Evolutionary conservation across 495 filamentous ascomycete species (phyloP).

Genomic region (Neurospora pannonica): DNA sequence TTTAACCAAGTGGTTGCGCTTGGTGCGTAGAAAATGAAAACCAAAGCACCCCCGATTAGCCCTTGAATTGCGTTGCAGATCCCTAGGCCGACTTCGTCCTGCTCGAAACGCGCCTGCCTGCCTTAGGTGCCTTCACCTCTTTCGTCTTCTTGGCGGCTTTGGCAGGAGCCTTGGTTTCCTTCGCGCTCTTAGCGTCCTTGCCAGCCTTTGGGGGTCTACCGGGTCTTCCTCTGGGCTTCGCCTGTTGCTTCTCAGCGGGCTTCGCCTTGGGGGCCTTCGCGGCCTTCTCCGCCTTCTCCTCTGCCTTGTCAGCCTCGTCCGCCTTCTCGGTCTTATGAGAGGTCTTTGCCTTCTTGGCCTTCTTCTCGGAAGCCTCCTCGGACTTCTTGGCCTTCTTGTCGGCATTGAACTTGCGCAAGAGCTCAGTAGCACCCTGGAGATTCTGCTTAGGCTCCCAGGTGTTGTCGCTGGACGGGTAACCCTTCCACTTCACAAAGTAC

Average conservation of each 20-base stretch:
- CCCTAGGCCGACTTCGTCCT: neutral
- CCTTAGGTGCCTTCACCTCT: neutral
- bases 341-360: neutral
- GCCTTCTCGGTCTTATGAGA: neutral
- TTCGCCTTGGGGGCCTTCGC: conserved; percentile 3
- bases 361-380: conserved; percentile 3
- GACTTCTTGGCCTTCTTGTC: conserved; percentile 15
- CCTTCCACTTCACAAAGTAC: conserved; percentile 37
- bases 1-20: neutral
- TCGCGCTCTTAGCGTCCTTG: neutral
- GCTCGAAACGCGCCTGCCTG: neutral
- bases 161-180: neutral
- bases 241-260: neutral
- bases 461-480: conserved; percentile 20
- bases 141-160: neutral
- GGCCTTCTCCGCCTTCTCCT: conserved; percentile 4
- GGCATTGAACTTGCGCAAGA: conserved; percentile 20
- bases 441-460: conserved; percentile 37
- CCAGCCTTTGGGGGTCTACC: neutral
- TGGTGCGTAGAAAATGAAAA: neutral
- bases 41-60: neutral
- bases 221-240: neutral
- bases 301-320: conserved; percentile 3
- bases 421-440: conserved; percentile 13
- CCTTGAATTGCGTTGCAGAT: neutral